Conservation (phyloP, 345 rosid genomes). For the Capsella bursapastoris region DNA sequence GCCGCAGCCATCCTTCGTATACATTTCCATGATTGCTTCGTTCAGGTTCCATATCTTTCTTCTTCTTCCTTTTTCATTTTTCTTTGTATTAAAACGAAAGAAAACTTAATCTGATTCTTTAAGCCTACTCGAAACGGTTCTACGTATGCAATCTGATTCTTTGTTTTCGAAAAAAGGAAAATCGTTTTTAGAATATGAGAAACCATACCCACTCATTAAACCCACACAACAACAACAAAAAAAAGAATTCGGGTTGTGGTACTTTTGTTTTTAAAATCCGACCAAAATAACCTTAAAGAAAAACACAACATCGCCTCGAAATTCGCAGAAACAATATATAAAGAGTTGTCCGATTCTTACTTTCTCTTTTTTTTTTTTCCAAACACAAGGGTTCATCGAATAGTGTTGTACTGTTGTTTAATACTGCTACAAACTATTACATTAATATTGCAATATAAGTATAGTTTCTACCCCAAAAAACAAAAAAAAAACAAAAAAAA, state of each 20-base stretch:
- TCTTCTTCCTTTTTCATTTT: neutral
- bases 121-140: neutral
- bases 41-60: slow-evolving; percentile 58
- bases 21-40: slow-evolving; percentile 96
- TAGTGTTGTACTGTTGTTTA: neutral
- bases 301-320: slow-evolving; percentile 24
- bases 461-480: too few species aligned
- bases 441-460: too few species aligned
- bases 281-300: slow-evolving; percentile 16
- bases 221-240: neutral
- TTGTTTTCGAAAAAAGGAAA: too few species aligned
- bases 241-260: neutral
- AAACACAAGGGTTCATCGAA: neutral
- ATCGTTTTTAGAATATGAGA: neutral
- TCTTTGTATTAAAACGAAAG: neutral
- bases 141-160: neutral
- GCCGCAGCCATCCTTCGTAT: slow-evolving; percentile 95
- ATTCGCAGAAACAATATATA: neutral
- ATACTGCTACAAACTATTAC: too few species aligned
- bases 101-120: neutral
- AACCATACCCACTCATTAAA: slow-evolving; percentile 19
- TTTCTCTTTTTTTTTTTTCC: neutral
- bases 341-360: neutral
- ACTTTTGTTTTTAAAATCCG: neutral
- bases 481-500: too few species aligned